Percentiles rank a stretch among this genome's conserved stretches.
phyloP scores from a whole-genome alignment of 1,284 basidiomycete species.

The Bjerkandera adusta region DNA sequence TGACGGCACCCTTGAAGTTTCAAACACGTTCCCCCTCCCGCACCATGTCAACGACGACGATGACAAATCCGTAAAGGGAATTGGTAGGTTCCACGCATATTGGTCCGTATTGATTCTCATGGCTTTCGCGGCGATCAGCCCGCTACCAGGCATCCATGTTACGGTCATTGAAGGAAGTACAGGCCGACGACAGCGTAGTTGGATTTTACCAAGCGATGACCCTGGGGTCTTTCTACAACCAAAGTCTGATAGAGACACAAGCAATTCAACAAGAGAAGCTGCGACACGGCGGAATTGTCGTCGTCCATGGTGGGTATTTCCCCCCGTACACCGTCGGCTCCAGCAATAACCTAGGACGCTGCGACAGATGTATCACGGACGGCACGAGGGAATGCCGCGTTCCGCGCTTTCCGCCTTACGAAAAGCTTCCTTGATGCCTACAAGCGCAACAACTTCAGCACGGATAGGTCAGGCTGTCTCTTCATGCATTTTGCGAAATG shows the following conservation, averaged over 20 bases:
- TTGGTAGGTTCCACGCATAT: constrained; percentile 50
- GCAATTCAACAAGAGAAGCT: constrained; percentile 78
- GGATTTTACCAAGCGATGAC: constrained; percentile 95
- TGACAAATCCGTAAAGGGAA: constrained; percentile 71
- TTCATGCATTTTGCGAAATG: constrained; percentile 19
- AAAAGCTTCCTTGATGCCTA: constrained; percentile 84
- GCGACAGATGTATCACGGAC: constrained; percentile 67
- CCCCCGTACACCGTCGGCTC: background rate
- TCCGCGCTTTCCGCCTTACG: constrained; percentile 91
- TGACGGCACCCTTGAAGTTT: constrained; percentile 88
- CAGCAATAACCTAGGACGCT: constrained; percentile 2
- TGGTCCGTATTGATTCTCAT: background rate
- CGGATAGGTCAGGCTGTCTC: constrained; percentile 58
- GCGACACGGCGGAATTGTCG: constrained; percentile 83
- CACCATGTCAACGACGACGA: constrained; percentile 69
- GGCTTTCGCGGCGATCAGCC: constrained; percentile 37
- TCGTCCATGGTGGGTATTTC: constrained; percentile 78
- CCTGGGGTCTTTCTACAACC: constrained; percentile 90
- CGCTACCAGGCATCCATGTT: constrained; percentile 88
- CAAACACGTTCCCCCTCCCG: constrained; percentile 90
- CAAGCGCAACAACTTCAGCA: constrained; percentile 86
- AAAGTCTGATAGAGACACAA: constrained; percentile 88
- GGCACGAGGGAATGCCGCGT: constrained; percentile 82
- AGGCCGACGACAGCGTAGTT: constrained; percentile 92
- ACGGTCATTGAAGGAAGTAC: constrained; percentile 86